Evolutionary conservation across 148 eudicot species (phyloP), one percentile per base, ranked within the genome.

Genomic region (Dianthus caryophyllus): DNA sequence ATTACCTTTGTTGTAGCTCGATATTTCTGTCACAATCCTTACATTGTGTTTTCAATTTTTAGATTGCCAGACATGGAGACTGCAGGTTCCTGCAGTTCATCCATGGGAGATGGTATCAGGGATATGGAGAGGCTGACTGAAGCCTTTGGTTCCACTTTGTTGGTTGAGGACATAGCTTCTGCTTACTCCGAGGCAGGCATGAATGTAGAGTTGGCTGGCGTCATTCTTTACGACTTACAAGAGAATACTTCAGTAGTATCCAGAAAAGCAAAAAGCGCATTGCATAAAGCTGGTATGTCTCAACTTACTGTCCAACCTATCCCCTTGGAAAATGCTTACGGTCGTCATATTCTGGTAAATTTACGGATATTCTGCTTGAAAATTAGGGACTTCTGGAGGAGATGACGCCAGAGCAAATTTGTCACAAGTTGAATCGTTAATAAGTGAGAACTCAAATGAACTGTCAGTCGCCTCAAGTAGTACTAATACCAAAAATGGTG

Each of bases 121-220:
- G 90, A 90, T 70, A 76, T 90, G 50, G 78, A 87, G 36, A 69
- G 48, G 43, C 77, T 90, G 74, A 81, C 80, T 67, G 84, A 90
- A 50, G 82, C 85, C 13, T 90, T 90, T 78, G 87, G 88, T 56
- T 81, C 90, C 15, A 57, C 78, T 25, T 82, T 85, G 54, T 85
- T 90, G 21, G 82, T 85, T 0, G 75, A 87, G 59, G 83, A 76
- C 64, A 85, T 89, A 62, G 75, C 85, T 56, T 73, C 83, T 39
- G 91, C 90, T 52, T 89, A 87, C 72, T 72, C 78, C 49, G 77
- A 79, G 76, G 79, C 92, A 67, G 84, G 81, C 26, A 73, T 72
- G 38, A 38, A 87, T 69, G 44, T 82, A 58, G 56, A 70, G 17
- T 26, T 67, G 66, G 83, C 92, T 43, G 80, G 86, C 52, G 85